These are phyloP conservation scores for Ophiosphaerella herpotricha DNA, from an alignment of 2,329 filamentous ascomycete species.

Conservation along the genomic window DNA sequence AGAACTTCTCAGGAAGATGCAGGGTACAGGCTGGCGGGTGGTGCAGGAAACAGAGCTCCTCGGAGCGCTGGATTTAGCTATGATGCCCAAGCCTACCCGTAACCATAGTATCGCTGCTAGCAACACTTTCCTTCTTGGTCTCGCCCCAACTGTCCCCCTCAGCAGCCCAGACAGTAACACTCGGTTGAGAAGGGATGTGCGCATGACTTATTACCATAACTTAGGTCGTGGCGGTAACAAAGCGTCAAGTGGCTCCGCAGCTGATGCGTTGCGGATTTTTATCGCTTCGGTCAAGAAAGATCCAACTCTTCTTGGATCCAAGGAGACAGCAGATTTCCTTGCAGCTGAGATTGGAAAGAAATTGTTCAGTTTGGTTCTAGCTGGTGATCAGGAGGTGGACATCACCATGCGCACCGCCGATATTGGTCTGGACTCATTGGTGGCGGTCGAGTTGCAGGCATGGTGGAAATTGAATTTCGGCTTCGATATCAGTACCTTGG, in stretches of 20 bases:
- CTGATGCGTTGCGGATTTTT: conserved; percentile 13
- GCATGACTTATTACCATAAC: conserved; percentile 33
- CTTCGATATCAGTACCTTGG: conserved; percentile 26
- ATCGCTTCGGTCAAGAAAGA: conserved; percentile 12
- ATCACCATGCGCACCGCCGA: conserved; percentile 14
- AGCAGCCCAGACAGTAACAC: conserved; percentile 16
- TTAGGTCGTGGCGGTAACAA: background rate
- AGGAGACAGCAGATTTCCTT: conserved; percentile 10
- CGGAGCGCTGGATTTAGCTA: too few species aligned
- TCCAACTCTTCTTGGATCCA: conserved; percentile 10
- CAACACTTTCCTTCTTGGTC: too few species aligned
- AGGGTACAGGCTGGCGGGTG: too few species aligned
- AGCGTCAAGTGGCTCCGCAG: background rate
- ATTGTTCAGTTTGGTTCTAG: conserved; percentile 22
- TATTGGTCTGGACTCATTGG: conserved; percentile 40
- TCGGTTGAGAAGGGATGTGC: conserved; percentile 21
- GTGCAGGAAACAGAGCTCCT: too few species aligned
- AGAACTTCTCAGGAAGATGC: too few species aligned
- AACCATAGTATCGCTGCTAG: too few species aligned
- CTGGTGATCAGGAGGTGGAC: conserved; percentile 24
- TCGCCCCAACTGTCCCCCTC: too few species aligned
- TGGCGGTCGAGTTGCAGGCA: conserved; percentile 46
- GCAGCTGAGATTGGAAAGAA: conserved; percentile 25
- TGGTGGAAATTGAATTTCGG: conserved; percentile 46
- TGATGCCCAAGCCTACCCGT: too few species aligned